Conservation (phyloP, 768 basidiomycete genomes). For the Mycena capillaripes region DNA sequence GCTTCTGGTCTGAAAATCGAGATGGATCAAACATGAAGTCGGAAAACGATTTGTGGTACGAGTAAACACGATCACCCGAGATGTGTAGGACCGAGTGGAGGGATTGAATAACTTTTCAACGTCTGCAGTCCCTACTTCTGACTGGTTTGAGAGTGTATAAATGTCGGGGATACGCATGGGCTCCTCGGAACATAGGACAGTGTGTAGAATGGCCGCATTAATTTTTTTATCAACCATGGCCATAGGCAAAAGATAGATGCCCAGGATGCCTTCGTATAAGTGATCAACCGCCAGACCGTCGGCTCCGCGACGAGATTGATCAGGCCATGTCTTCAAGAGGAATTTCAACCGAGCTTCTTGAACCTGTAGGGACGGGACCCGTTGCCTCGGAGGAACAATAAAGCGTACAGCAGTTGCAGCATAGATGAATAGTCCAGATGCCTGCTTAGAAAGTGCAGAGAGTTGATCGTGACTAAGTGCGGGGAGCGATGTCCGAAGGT, state of each 20-base stretch:
- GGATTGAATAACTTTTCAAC: not conserved
- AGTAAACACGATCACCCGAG: not conserved
- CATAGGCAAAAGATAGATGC: not conserved
- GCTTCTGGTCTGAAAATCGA: not conserved
- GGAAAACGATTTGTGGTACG: not conserved
- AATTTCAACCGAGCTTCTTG: not conserved
- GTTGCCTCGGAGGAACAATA: not conserved
- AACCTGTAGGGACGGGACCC: not conserved
- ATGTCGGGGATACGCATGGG: not conserved
- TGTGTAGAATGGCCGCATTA: not conserved
- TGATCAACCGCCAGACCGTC: not conserved
- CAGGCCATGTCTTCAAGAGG: not conserved
- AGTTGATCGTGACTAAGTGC: not conserved
- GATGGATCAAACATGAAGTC: not conserved
- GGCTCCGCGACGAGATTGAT: not conserved
- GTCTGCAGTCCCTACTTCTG: no score
- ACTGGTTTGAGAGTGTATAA: not conserved
- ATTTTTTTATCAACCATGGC: not conserved
- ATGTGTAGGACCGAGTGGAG: constrained; percentile 3
- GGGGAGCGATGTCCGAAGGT: not conserved
- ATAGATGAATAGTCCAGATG: not conserved
- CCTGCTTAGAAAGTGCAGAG: not conserved
- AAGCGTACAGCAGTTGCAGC: not conserved
- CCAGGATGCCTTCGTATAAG: not conserved
- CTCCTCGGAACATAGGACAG: not conserved